Conservation (phyloP, 106 monocot genomes). For the Narthecium ossifragum region DNA sequence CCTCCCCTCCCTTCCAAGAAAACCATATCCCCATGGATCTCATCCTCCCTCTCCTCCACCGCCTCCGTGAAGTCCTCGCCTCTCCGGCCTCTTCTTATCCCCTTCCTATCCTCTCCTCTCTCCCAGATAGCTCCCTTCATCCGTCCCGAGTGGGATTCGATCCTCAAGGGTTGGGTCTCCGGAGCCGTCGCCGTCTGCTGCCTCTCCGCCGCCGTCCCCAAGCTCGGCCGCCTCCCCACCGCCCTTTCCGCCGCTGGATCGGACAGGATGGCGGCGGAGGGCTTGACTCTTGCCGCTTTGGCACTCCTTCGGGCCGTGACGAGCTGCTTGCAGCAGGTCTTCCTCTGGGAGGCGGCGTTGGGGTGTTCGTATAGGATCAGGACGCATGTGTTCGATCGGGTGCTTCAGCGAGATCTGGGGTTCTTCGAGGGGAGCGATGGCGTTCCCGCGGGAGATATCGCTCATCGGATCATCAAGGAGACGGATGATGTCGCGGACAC, state of each 20-base stretch:
- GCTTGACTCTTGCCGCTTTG: conserved; percentile 20
- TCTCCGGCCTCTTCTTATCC: not conserved
- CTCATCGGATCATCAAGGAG: conserved; percentile 65
- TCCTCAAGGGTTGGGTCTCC: conserved; percentile 48
- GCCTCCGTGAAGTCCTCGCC: not conserved
- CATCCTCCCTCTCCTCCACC: not conserved
- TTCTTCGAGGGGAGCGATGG: conserved; percentile 62
- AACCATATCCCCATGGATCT: not conserved
- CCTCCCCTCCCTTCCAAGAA: not conserved
- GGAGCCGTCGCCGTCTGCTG: conserved; percentile 36
- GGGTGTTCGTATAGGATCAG: conserved; percentile 28
- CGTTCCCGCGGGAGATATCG: conserved; percentile 47
- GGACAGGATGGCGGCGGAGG: conserved; percentile 15
- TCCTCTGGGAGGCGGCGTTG: conserved; percentile 74
- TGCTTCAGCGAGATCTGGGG: conserved; percentile 50
- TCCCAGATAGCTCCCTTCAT: conserved; percentile 29
- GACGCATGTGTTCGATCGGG: conserved; percentile 43
- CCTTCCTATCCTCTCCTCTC: conserved; percentile 7
- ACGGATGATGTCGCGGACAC: conserved; percentile 61
- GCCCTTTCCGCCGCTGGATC: conserved; percentile 1
- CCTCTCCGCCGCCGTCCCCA: conserved; percentile 40
- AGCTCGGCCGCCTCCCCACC: conserved; percentile 20
- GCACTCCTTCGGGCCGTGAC: conserved; percentile 18
- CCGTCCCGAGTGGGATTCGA: conserved; percentile 21
- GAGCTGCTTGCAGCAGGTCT: conserved; percentile 45